Base-by-base conservation (phyloP, 164 flowering plant species). In the Aristolochia fimbriata region DNA sequence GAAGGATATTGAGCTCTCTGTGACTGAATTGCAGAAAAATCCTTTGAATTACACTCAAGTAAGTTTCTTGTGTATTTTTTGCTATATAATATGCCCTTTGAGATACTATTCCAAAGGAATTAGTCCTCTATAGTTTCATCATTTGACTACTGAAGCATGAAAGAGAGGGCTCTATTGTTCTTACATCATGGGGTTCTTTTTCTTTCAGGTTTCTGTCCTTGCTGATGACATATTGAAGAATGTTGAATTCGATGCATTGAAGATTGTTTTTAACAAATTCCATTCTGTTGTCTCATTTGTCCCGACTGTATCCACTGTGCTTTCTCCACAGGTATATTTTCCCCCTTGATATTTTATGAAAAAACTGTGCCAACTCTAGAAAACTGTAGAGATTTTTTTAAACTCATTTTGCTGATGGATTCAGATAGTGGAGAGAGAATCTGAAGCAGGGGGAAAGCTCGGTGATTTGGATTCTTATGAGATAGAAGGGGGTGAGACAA, bases 181-280 rank as follows among this genome's bases (percentile, higher is more conserved):
- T 25, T 31, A 47, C 21, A 15, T 31, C 9, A 31, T 17, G 46
- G 3, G 27, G 16, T 68, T 46, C 56, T 19, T 47, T 27, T 53
- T 19, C 46, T 69, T 75, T 48, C 77, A 92, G 98, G 88, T 89
- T 55, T 80, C 98, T 60, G 93, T 83, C 66, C 69, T 92, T 63
- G 98, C 96, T 16, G 96, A 92, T 81, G 98, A 92, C 62, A 87
- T 92, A 68, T 68, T 92, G 55, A 92, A 92, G 83, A 92, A 84
- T 68, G 95, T 92, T 14, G 96, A 92, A 59, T 92, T 56, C 75
- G 98, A 92, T 78, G 96, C 93, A 48, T 64, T 92, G 73, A 85
- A 86, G 72, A 76, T 92, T 68, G 73, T 92, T 55, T 92, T 76
- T 72, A 92, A 87, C 80, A 92, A 84, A 65, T 92, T 92, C 72